Conservation (phyloP, 805 yeast genomes). For the Phaffomyces opuntiae region DNA sequence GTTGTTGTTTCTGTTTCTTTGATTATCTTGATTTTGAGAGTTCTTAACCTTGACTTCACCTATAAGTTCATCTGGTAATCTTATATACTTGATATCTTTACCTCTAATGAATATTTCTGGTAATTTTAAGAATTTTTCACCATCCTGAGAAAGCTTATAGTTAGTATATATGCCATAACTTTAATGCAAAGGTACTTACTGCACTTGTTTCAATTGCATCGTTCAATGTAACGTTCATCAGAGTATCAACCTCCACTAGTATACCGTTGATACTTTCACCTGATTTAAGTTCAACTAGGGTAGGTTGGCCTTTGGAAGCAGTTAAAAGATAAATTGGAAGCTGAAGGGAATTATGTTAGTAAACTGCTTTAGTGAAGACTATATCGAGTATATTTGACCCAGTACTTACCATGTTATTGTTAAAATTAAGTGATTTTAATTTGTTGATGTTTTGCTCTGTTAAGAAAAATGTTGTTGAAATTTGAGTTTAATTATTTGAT, state of each 20-base stretch:
- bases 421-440: background rate
- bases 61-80: constrained; percentile 71
- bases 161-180: constrained; percentile 1
- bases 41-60: constrained; percentile 68
- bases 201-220: constrained; percentile 66
- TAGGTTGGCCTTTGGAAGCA: constrained; percentile 82
- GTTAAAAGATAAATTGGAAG: constrained; percentile 87
- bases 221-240: constrained; percentile 88
- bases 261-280: constrained; percentile 88
- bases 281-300: constrained; percentile 83
- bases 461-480: too few species aligned
- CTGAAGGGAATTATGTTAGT: constrained; percentile 31
- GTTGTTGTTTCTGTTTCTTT: constrained; percentile 36
- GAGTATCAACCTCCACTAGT: constrained; percentile 79
- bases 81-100: constrained; percentile 69
- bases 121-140: constrained; percentile 53
- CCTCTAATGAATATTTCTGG: constrained; percentile 82
- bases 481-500: too few species aligned
- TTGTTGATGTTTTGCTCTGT: too few species aligned
- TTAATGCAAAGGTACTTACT: constrained; percentile 10
- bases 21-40: constrained; percentile 40
- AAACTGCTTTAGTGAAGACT: background rate
- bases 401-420: background rate
- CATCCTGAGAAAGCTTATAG: constrained; percentile 29
- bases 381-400: too few species aligned